Percentiles rank a stretch among this genome's conserved stretches.
phyloP scores from a whole-genome alignment of 441 rosid genomes.

The Gossypium schwendimanii region DNA sequence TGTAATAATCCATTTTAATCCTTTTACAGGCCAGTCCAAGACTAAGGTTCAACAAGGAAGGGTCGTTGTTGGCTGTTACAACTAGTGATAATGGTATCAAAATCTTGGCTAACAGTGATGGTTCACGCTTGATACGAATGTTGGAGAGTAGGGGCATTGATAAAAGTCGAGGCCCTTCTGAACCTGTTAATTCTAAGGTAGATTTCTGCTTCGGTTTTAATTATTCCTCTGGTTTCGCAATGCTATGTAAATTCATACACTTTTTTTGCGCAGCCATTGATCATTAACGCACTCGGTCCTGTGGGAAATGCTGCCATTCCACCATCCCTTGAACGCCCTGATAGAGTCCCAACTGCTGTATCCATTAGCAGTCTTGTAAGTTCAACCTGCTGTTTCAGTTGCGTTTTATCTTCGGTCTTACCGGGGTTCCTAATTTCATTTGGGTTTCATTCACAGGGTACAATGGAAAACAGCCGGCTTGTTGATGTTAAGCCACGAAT shows the following conservation, averaged over 20 bases:
- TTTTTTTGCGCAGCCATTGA: slow-evolving; percentile 32
- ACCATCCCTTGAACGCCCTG: slow-evolving; percentile 36
- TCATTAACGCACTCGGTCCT: slow-evolving; percentile 40
- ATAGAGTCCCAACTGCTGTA: slow-evolving; percentile 36
- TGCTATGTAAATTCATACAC: background rate
- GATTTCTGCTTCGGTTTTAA: background rate
- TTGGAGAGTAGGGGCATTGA: slow-evolving; percentile 43
- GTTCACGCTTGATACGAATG: slow-evolving; percentile 43
- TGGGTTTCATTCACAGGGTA: slow-evolving; percentile 26
- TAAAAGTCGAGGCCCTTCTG: slow-evolving; percentile 36
- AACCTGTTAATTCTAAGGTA: slow-evolving; percentile 48
- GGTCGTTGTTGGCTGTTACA: slow-evolving; percentile 65
- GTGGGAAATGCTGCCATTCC: slow-evolving; percentile 29
- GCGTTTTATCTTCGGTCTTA: slow-evolving; percentile 9
- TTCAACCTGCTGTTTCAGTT: slow-evolving; percentile 6
- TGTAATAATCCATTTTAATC: background rate
- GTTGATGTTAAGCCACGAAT: slow-evolving; percentile 46
- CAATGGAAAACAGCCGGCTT: slow-evolving; percentile 37
- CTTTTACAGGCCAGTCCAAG: slow-evolving; percentile 58
- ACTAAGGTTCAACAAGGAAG: slow-evolving; percentile 75
- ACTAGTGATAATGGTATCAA: slow-evolving; percentile 60
- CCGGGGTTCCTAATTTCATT: slow-evolving; percentile 12
- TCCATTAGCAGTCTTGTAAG: slow-evolving; percentile 38
- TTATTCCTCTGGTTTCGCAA: background rate
- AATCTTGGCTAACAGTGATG: slow-evolving; percentile 54